phyloP scores from a whole-genome alignment of 208 protist species.

The Lotmaria passim region DNA sequence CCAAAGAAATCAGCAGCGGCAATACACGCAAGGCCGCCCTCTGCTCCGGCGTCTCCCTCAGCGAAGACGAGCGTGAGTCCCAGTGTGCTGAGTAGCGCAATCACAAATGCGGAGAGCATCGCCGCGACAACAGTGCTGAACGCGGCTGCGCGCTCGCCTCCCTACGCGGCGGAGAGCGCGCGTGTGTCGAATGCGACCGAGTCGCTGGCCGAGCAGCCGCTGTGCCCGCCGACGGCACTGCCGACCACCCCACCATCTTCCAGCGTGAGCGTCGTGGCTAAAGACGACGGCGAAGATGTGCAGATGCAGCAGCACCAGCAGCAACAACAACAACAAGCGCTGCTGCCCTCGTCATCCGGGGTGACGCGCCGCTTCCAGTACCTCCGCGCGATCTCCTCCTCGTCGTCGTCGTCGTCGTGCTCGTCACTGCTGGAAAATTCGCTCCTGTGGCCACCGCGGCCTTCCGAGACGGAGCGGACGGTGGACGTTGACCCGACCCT shows the following conservation, averaged over 20 bases:
- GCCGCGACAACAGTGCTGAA: not conserved
- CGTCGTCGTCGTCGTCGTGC: not conserved
- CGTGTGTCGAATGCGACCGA: conserved; percentile 20
- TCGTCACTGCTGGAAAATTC: not conserved
- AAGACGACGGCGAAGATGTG: too few relatives aligned
- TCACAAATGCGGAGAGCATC: not conserved
- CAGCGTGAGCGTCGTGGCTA: not conserved
- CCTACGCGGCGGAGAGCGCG: conserved; percentile 24
- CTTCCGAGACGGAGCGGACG: conserved; percentile 3
- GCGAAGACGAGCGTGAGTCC: too few relatives aligned
- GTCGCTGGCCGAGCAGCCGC: conserved; percentile 8
- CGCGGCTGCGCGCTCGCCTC: not conserved
- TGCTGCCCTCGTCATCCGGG: not conserved
- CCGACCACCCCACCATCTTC: conserved; percentile 3
- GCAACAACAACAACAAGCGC: not conserved
- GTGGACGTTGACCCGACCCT: not conserved
- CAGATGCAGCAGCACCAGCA: too few relatives aligned
- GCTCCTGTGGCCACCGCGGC: not conserved
- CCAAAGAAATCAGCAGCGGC: too few relatives aligned
- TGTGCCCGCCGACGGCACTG: not conserved
- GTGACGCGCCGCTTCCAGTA: conserved; percentile 1
- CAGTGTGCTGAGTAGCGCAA: too few relatives aligned
- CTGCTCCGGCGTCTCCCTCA: too few relatives aligned
- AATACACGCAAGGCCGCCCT: too few relatives aligned
- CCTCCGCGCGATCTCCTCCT: not conserved